These are phyloP conservation scores for Apostasia ramifera DNA, from an alignment of 106 monocot species.

Conservation along the genomic window DNA sequence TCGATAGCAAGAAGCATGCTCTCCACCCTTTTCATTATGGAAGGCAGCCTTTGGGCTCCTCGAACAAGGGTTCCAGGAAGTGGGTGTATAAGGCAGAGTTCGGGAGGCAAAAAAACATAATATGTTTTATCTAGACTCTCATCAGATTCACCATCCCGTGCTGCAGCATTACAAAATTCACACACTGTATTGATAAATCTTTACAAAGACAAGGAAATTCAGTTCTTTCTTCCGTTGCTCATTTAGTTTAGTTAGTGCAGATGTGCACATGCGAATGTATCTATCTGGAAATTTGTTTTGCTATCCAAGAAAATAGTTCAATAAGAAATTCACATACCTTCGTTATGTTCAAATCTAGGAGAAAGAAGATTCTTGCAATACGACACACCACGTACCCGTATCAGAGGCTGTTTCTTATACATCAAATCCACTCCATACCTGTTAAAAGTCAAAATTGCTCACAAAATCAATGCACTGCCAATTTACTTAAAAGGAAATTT, in stretches of 20 bases:
- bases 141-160: conserved; percentile 46
- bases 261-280: neutral
- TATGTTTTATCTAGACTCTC: conserved; percentile 90
- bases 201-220: neutral
- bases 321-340: conserved; percentile 37
- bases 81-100: conserved; percentile 91
- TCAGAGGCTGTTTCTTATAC: conserved; percentile 88
- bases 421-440: conserved; percentile 94
- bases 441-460: neutral
- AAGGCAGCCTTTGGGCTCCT: conserved; percentile 92
- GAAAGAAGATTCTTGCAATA: conserved; percentile 99
- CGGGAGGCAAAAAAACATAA: conserved; percentile 92
- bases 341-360: conserved; percentile 92
- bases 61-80: conserved; percentile 92
- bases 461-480: no score
- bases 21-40: conserved; percentile 93
- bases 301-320: neutral
- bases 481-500: no score
- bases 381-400: conserved; percentile 93
- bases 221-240: no score
- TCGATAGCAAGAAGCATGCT: conserved; percentile 94
- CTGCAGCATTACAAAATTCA: conserved; percentile 33
- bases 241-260: no score
- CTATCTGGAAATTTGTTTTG: neutral
- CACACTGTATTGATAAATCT: neutral